Evolutionary conservation across 768 basidiomycete genomes (phyloP).

Genomic region (Chlorophyllum brunneum): DNA sequence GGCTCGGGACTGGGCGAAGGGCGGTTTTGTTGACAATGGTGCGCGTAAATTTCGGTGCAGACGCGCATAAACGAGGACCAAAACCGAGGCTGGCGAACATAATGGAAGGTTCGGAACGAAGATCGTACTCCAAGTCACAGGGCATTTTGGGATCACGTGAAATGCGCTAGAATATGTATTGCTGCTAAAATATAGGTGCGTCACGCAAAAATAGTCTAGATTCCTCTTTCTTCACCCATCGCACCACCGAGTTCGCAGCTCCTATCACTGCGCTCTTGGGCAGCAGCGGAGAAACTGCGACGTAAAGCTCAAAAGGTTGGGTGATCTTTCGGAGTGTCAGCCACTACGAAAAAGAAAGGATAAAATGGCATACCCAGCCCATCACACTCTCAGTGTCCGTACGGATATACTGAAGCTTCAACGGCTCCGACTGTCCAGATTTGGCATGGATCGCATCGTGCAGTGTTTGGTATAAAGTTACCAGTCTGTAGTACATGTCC

Average conservation of each 20-base stretch:
- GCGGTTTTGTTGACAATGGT: constrained; percentile 30
- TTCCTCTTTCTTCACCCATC: constrained; percentile 93
- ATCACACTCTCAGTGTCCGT: constrained; percentile 86
- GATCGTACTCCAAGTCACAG: neutral
- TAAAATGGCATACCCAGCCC: constrained; percentile 69
- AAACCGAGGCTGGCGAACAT: constrained; percentile 13
- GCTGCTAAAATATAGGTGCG: constrained; percentile 74
- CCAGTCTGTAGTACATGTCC: constrained; percentile 44
- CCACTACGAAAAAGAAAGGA: neutral
- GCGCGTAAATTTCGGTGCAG: constrained; percentile 26
- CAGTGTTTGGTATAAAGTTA: constrained; percentile 83
- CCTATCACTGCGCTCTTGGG: constrained; percentile 87
- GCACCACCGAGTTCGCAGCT: constrained; percentile 83
- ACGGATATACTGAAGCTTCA: constrained; percentile 85
- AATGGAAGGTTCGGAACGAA: constrained; percentile 1
- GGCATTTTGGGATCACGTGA: neutral
- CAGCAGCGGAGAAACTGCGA: constrained; percentile 74
- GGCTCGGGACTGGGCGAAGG: constrained; percentile 29
- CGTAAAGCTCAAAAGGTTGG: constrained; percentile 88
- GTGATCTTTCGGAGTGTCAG: constrained; percentile 63
- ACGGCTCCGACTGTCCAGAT: constrained; percentile 72
- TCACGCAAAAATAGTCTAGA: constrained; percentile 75
- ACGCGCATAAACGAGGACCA: constrained; percentile 20
- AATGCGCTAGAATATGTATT: neutral
- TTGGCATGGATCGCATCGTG: constrained; percentile 90